Base-by-base conservation (phyloP, 2,329 filamentous ascomycete genomes). In the Exophiala dermatitidis region DNA sequence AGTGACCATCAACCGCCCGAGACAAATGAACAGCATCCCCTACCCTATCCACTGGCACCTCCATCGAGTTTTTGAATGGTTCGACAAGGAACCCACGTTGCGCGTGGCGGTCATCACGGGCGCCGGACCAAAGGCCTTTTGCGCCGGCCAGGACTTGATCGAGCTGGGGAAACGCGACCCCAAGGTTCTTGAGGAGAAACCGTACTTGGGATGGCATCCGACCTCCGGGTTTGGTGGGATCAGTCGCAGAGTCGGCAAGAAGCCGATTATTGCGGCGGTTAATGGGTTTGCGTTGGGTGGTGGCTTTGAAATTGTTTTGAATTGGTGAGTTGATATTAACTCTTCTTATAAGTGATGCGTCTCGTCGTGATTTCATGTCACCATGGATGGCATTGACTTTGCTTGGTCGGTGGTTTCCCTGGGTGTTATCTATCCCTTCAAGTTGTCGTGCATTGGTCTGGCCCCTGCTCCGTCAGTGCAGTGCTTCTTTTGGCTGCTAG, bases 251-350 rank as follows among this genome's bases (percentile, higher is more conserved):
- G 67, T 70, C 3, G 85, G 85, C 45, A 82, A 81, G 68, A 91
- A 91, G 64, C 87, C 87, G 4, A 76, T 91, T 51, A 78, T 91
- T 30, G 85, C 83, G 1, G 87, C 86, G 1, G 84, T 90, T 19
- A 88, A 90, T 64, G 87, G 87, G 4, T 72, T 85, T 12, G 86
- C 84, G 53, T 76, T 87, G 43, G 87, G 87, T 34, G 87, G 86
- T 49, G 87, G 86, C 1, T 83, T 86, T 69, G 87, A 91, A 72
- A 88, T 90, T 54, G 61, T 63, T 29, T 40, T 63, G 41, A 63
- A 63, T 45, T 63, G 61, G 61, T 63, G 43, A 54, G 59, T 59
- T 33, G 33, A 10, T n/a, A 29, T 45, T 40, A 8, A 37, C 34
- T 37, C 28, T 31, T 50, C n/a, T 29, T 19, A 19, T 19, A 19